Evolutionary conservation across 148 eudicot genomes (phyloP).

Genomic region (Oxyria digyna): DNA sequence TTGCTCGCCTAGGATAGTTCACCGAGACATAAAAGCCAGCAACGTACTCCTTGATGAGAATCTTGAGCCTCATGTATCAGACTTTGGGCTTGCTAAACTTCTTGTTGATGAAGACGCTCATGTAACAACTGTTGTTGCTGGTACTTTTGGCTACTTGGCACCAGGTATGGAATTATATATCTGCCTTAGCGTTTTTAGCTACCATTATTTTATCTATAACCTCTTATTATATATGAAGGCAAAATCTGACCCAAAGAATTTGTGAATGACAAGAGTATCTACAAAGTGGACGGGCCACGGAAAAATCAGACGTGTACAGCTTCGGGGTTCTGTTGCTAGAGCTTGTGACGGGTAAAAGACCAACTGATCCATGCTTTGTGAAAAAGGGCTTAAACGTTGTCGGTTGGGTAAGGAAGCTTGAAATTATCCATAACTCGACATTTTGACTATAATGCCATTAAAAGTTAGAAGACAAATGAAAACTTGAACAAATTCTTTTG

Average conservation of each 20-base stretch:
- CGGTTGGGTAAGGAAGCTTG: conserved; percentile 77
- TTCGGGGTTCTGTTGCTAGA: conserved; percentile 87
- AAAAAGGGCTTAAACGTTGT: conserved; percentile 78
- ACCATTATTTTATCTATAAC: background rate
- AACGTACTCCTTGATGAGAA: conserved; percentile 93
- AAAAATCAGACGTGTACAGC: conserved; percentile 88
- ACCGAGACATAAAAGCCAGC: conserved; percentile 90
- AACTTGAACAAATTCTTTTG: background rate
- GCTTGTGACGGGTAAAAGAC: conserved; percentile 87
- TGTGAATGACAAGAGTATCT: conserved; percentile 52
- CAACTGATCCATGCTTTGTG: conserved; percentile 77
- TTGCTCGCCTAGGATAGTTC: conserved; percentile 80
- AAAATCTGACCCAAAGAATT: too few species aligned
- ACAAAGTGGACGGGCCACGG: conserved; percentile 93
- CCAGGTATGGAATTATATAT: conserved; percentile 48
- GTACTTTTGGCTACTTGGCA: conserved; percentile 95
- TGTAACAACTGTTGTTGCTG: conserved; percentile 95
- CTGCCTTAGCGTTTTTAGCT: background rate
- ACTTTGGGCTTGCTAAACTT: conserved; percentile 94
- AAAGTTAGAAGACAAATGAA: background rate
- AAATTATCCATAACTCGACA: background rate
- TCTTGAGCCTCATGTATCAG: conserved; percentile 82
- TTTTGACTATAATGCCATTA: background rate
- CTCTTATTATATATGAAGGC: too few species aligned
- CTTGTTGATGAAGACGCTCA: conserved; percentile 91